Evolutionary conservation across 2,329 filamentous ascomycete species (phyloP), one percentile per base, ranked within the genome.

Genomic region (Fusarium burgessii): DNA sequence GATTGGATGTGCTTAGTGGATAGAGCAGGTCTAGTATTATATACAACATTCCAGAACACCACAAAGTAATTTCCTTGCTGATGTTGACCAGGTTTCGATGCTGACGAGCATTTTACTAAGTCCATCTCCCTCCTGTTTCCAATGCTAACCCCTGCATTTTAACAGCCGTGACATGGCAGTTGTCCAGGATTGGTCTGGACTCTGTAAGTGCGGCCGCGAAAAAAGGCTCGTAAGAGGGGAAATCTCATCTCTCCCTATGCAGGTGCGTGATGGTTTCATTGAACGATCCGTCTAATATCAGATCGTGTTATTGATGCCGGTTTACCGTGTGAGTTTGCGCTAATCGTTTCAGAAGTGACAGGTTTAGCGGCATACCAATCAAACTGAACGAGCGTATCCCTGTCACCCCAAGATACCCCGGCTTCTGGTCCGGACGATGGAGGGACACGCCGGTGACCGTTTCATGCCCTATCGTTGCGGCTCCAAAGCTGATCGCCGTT

Each of bases 261-360:
- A 10, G 18, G 10, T 32, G 27, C 5, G 10, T 17, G 14, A 33
- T 42, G 46, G 36, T 58, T 55, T 58, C 56, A 58, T 58, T 58
- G 27, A 12, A 17, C 35, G 36, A 58, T 54, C 36, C 56, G 35
- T 54, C 3, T 58, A 35, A 58, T 58, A 41, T 18, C 27, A 23
- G 43, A 51, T 38, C 43, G 43, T 51, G 43, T 51, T 51, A 41
- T 54, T 33, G 20, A 58, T 55, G 56, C 56, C 46, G 56, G 29
- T 55, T 54, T 58, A 40, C 56, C 56, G 56, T 35, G 46, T 41
- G 8, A 54, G 46, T 58, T 42, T 32, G 36, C 46, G 35, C 56
- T 58, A 55, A n/a, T 2, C 18, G 47, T 58, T 58, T 58, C 47
- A 58, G 27, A 55, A 1, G 32, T 41, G 35, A 41, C 27, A 58